phyloP scores from a whole-genome alignment of 768 basidiomycete genomes.

The Pleurotus eryngii region DNA sequence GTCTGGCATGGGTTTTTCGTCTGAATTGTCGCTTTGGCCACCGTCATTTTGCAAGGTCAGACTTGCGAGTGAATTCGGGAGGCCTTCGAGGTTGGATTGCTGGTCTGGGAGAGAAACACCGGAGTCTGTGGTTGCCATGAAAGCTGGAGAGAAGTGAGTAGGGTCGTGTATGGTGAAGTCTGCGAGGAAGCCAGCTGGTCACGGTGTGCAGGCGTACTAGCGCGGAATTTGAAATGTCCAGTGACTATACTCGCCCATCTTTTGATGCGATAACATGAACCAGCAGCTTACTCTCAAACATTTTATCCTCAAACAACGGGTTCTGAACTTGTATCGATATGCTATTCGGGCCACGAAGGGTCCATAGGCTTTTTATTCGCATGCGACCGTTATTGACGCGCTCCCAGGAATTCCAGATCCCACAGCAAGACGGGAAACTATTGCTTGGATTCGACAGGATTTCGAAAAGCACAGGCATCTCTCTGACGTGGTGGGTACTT shows the following conservation, averaged over 20 bases:
- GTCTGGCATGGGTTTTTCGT: conserved; percentile 26
- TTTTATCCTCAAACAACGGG: conserved; percentile 66
- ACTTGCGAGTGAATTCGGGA: conserved; percentile 21
- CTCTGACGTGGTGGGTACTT: conserved; percentile 48
- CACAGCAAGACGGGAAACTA: conserved; percentile 58
- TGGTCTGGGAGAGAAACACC: background rate
- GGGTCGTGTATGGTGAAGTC: conserved; percentile 1
- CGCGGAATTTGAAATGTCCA: conserved; percentile 15
- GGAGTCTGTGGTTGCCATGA: conserved; percentile 1
- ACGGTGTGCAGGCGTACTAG: background rate
- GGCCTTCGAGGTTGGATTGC: background rate
- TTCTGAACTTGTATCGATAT: conserved; percentile 59
- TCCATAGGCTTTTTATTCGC: conserved; percentile 23
- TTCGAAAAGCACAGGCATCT: conserved; percentile 62
- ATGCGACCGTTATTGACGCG: background rate
- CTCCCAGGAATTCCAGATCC: conserved; percentile 59
- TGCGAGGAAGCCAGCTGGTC: background rate
- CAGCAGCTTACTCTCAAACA: conserved; percentile 56
- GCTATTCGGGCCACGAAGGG: conserved; percentile 70
- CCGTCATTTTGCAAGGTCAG: conserved; percentile 25
- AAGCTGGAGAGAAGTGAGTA: background rate
- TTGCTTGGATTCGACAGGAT: conserved; percentile 70
- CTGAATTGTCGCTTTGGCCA: conserved; percentile 18
- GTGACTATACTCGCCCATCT: conserved; percentile 4
- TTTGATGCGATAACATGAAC: conserved; percentile 12